A percentile compares a stretch with the other conserved stretches of the same genome.
Evolutionary conservation across 2,329 filamentous ascomycete genomes (phyloP).

Genomic region (Harringtonia aguacate): DNA sequence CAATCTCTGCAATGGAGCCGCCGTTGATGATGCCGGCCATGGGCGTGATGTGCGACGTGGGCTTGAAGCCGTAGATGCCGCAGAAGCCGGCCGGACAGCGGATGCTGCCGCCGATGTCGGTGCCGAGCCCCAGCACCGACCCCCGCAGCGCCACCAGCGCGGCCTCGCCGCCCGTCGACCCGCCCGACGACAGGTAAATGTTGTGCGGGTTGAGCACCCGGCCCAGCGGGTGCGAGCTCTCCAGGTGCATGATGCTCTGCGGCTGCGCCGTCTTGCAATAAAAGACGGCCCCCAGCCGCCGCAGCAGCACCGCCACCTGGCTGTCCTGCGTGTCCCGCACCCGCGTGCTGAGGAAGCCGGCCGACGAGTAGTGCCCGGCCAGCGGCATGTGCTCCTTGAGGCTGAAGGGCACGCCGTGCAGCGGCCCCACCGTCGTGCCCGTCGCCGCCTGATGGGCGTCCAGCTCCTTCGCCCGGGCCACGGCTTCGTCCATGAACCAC

Average conservation of each 20-base stretch:
- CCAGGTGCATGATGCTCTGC: constrained; percentile 15
- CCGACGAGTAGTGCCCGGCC: constrained; percentile 15
- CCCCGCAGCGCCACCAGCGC: constrained; percentile 23
- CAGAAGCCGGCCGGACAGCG: constrained; percentile 20
- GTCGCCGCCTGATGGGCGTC: constrained; percentile 19
- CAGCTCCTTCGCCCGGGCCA: constrained; percentile 19
- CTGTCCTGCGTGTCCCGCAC: constrained; percentile 1
- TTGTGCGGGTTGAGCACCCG: constrained; percentile 24
- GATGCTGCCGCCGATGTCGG: constrained; percentile 17
- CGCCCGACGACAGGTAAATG: constrained; percentile 21
- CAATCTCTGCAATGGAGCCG: constrained; percentile 21
- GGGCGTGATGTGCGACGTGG: constrained; percentile 7
- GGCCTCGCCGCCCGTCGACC: constrained; percentile 25
- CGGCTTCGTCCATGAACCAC: constrained; percentile 22
- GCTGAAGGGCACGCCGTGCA: constrained; percentile 30
- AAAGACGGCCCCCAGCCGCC: constrained; percentile 18
- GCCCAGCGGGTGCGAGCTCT: constrained; percentile 24
- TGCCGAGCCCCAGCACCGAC: constrained; percentile 34
- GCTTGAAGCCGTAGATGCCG: constrained; percentile 19
- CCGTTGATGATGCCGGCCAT: constrained; percentile 36
- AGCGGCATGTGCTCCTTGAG: constrained; percentile 29
- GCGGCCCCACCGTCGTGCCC: constrained; percentile 20
- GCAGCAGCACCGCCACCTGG: constrained; percentile 14
- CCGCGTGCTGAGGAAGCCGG: constrained; percentile 2
- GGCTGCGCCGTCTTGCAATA: constrained; percentile 15